Evolutionary conservation across 2,329 filamentous ascomycete species (phyloP).

Genomic region (Trichoderma sp.): DNA sequence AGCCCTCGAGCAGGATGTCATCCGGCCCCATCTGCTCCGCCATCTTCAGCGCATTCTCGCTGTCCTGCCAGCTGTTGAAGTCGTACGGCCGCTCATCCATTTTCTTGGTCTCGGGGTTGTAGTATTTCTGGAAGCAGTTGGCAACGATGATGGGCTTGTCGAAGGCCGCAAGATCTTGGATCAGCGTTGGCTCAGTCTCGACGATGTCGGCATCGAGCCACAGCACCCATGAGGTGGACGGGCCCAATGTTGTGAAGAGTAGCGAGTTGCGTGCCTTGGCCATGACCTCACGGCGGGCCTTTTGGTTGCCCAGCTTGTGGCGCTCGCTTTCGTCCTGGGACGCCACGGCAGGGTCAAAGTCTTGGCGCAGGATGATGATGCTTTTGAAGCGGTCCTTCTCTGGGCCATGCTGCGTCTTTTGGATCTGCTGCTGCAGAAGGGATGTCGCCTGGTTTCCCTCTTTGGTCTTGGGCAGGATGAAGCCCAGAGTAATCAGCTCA

Average conservation of each 20-base stretch:
- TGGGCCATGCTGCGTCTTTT: slow-evolving; percentile 75
- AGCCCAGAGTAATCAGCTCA: slow-evolving; percentile 89
- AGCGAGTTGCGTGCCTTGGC: slow-evolving; percentile 89
- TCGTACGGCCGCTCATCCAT: slow-evolving; percentile 84
- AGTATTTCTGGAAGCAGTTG: slow-evolving; percentile 91
- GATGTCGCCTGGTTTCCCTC: slow-evolving; percentile 86
- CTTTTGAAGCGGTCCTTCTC: slow-evolving; percentile 84
- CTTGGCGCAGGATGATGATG: slow-evolving; percentile 91
- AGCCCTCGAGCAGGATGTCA: slow-evolving; percentile 91
- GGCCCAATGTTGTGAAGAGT: slow-evolving; percentile 90
- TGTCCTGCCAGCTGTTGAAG: slow-evolving; percentile 97
- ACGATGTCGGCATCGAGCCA: slow-evolving; percentile 94
- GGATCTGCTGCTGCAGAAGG: slow-evolving; percentile 79
- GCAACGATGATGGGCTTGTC: slow-evolving; percentile 90
- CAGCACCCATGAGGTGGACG: slow-evolving; percentile 89
- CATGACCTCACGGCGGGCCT: slow-evolving; percentile 83
- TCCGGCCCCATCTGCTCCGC: slow-evolving; percentile 80
- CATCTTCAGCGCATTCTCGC: slow-evolving; percentile 71
- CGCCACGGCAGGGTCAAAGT: slow-evolving; percentile 77
- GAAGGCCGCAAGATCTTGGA: slow-evolving; percentile 86
- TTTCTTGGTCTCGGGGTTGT: slow-evolving; percentile 65
- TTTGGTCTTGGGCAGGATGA: slow-evolving; percentile 91
- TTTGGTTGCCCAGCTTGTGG: slow-evolving; percentile 90
- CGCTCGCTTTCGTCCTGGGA: slow-evolving; percentile 86
- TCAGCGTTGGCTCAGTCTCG: slow-evolving; percentile 79